Evolutionary conservation across 2,329 filamentous ascomycete species (phyloP).

Genomic region (Penicillium vulpinum): DNA sequence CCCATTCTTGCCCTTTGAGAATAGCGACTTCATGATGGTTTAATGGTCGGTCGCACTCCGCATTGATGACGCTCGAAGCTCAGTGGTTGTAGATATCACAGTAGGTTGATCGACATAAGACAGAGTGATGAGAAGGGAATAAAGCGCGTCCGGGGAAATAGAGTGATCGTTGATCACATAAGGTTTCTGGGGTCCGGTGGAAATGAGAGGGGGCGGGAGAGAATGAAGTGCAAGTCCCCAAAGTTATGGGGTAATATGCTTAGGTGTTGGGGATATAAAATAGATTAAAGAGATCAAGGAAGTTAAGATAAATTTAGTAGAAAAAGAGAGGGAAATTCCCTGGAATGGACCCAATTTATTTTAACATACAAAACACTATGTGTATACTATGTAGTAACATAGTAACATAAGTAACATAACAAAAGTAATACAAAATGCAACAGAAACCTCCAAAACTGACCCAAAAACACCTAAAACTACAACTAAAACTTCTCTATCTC

Average conservation of each 20-base stretch:
- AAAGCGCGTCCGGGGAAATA: conserved; percentile 6
- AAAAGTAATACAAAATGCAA: background rate
- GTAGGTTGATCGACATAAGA: background rate
- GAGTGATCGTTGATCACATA: conserved; percentile 12
- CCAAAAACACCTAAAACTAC: no score
- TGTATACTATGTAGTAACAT: background rate
- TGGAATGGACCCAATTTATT: conserved; percentile 8
- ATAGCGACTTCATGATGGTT: conserved; percentile 42
- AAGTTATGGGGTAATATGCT: background rate
- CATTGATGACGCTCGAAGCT: conserved; percentile 25
- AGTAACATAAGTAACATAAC: background rate
- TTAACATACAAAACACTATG: no score
- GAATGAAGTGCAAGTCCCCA: conserved; percentile 13
- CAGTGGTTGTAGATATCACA: background rate
- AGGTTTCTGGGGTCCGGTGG: conserved; percentile 13
- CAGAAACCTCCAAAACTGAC: conserved; percentile 16
- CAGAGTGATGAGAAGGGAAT: background rate
- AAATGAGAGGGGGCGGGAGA: conserved; percentile 22
- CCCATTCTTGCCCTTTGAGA: conserved; percentile 43
- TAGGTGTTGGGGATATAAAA: background rate
- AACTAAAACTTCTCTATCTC: background rate
- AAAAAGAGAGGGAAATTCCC: background rate
- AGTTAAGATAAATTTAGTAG: conserved; percentile 1
- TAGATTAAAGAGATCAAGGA: conserved; percentile 15
- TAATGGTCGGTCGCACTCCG: conserved; percentile 25